Percentiles rank a stretch among this genome's conserved stretches.
These are phyloP conservation scores for Heliophila coronopifolia DNA, from an alignment of 441 rosid species.

Conservation along the genomic window DNA sequence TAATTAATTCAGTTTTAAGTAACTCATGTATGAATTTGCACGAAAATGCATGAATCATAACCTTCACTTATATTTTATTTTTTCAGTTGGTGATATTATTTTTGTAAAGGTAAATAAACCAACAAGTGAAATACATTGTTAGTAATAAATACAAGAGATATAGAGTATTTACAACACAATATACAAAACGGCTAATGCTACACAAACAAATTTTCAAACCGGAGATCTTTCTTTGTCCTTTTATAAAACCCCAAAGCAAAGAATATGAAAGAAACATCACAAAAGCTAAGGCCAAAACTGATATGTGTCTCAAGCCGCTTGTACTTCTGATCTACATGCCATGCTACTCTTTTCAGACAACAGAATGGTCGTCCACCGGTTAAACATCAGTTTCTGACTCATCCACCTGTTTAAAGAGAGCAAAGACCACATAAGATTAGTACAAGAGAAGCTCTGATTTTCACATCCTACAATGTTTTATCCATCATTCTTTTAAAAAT, in stretches of 20 bases:
- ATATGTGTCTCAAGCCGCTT: conserved; percentile 10
- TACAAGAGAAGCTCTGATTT: conserved; percentile 5
- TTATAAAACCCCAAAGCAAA: conserved; percentile 20
- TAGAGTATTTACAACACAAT: conserved; percentile 21
- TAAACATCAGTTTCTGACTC: conserved; percentile 28
- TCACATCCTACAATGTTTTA: neutral
- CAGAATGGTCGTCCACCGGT: conserved; percentile 16
- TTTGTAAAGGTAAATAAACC: neutral
- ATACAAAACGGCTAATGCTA: conserved; percentile 13
- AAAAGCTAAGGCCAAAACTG: conserved; percentile 25
- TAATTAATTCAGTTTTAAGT: too few relatives aligned
- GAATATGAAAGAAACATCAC: conserved; percentile 34
- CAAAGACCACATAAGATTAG: conserved; percentile 12
- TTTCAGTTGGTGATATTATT: too few relatives aligned
- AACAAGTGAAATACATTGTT: neutral
- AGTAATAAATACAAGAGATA: conserved; percentile 4
- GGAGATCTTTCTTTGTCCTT: conserved; percentile 12
- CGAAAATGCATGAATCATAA: too few relatives aligned
- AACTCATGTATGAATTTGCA: too few relatives aligned
- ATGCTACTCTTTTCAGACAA: conserved; percentile 9
- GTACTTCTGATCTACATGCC: conserved; percentile 8
- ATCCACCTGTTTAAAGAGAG: conserved; percentile 35
- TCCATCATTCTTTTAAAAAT: conserved; percentile 2
- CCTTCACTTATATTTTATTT: too few relatives aligned
- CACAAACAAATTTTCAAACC: neutral